Evolutionary conservation across 139 green algal species (phyloP).

Genomic region (Coelastrella sp.): DNA sequence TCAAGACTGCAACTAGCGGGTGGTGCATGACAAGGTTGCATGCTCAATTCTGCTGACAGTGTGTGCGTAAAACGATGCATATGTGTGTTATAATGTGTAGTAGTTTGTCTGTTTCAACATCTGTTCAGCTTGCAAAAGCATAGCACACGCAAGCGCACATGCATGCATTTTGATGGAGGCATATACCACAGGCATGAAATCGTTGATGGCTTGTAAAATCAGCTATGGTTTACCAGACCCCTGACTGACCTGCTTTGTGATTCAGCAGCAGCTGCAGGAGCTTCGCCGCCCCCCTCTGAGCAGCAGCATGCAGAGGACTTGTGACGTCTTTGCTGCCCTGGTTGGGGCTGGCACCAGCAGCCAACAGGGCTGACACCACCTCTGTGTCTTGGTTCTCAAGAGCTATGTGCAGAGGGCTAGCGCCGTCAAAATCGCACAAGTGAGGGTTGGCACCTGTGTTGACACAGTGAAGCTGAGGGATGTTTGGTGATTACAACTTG

Average conservation of each 20-base stretch:
- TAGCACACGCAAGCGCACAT: too few relatives aligned
- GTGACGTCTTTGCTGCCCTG: slow-evolving; percentile 65
- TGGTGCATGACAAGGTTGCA: too few relatives aligned
- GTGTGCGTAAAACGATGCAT: too few relatives aligned
- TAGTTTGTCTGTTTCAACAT: too few relatives aligned
- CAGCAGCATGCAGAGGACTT: slow-evolving; percentile 24
- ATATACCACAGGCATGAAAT: not conserved
- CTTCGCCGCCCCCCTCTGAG: slow-evolving; percentile 25
- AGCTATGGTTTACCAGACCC: not conserved
- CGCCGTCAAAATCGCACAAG: slow-evolving; percentile 63
- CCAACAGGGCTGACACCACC: slow-evolving; percentile 51
- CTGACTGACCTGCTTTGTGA: slow-evolving; percentile 25
- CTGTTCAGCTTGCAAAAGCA: too few relatives aligned
- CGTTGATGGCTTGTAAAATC: not conserved
- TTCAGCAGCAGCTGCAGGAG: slow-evolving; percentile 56
- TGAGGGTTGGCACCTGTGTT: slow-evolving; percentile 47
- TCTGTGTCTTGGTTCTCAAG: slow-evolving; percentile 60
- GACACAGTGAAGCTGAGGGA: not conserved
- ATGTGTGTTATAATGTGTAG: too few relatives aligned
- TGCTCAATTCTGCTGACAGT: too few relatives aligned
- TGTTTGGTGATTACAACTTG: too few relatives aligned
- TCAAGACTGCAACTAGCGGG: too few relatives aligned
- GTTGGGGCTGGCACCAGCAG: slow-evolving; percentile 60
- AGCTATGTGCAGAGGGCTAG: slow-evolving; percentile 65
- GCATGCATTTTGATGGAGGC: too few relatives aligned